Conservation (phyloP, 164 flowering plant species). For the Annona squamosa region DNA sequence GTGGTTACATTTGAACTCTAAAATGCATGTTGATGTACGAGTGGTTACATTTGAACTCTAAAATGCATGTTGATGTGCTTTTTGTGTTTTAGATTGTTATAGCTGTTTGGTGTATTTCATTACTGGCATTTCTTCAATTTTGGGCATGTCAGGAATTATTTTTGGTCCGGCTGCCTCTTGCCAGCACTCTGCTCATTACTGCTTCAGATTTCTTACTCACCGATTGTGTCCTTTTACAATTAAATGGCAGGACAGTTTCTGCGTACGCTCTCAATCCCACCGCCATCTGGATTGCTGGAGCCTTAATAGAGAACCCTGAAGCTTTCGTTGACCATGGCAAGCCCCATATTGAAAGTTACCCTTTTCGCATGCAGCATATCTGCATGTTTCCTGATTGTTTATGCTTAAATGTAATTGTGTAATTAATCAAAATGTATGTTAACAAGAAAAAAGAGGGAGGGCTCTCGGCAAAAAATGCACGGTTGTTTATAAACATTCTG, state of each 20-base stretch:
- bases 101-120: not conserved
- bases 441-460: not conserved
- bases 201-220: not conserved
- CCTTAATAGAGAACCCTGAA: not conserved
- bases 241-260: not conserved
- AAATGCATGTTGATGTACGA: too few relatives aligned
- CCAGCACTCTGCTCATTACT: not conserved
- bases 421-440: not conserved
- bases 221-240: not conserved
- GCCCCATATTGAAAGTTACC: not conserved
- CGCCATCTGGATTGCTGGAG: too few relatives aligned
- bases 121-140: not conserved
- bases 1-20: not conserved
- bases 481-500: not conserved
- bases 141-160: not conserved
- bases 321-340: not conserved
- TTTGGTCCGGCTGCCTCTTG: not conserved
- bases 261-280: not conserved
- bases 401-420: slow-evolving; percentile 4
- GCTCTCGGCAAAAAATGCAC: not conserved
- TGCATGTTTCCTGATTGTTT: not conserved
- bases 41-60: not conserved
- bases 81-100: not conserved
- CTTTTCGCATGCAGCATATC: not conserved
- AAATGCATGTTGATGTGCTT: not conserved